phyloP scores from a whole-genome alignment of 352 stramenopile species.

The Pythium aphanidermatum region DNA sequence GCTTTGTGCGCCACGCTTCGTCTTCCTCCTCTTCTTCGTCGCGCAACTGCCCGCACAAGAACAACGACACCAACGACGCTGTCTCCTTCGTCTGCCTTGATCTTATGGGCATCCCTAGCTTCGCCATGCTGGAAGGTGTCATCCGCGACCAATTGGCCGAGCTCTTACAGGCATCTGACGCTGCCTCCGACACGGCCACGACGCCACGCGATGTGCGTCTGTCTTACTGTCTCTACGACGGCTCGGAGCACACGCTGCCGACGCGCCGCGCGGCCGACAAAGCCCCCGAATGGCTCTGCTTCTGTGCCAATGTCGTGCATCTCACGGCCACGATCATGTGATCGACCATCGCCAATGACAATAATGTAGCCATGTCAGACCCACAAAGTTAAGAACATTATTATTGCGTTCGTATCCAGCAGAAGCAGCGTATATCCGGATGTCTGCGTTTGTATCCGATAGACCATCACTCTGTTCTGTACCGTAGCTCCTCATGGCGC shows the following conservation, averaged over 20 bases:
- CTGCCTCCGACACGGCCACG: slow-evolving; percentile 17
- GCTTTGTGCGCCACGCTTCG: slow-evolving; percentile 37
- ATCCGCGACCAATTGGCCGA: slow-evolving; percentile 17
- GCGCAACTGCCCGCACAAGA: neutral
- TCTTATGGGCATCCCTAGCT: slow-evolving; percentile 33
- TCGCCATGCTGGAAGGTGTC: slow-evolving; percentile 31
- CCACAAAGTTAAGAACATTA: no score
- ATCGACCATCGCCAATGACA: no score
- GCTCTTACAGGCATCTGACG: slow-evolving; percentile 5
- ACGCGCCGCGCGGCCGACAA: neutral
- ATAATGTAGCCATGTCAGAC: no score
- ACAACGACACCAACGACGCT: neutral
- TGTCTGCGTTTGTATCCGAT: no score
- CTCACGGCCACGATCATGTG: slow-evolving; percentile 31
- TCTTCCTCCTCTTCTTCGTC: no score
- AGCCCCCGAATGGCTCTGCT: slow-evolving; percentile 45
- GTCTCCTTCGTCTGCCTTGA: slow-evolving; percentile 35
- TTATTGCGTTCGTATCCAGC: no score
- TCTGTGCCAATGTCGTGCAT: slow-evolving; percentile 61
- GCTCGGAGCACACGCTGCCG: slow-evolving; percentile 16
- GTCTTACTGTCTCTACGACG: slow-evolving; percentile 38
- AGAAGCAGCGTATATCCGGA: no score
- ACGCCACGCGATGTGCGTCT: slow-evolving; percentile 34
- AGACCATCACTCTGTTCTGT: no score
- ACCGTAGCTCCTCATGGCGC: no score